phyloP scores from a whole-genome alignment of 768 basidiomycete species.

The Agrocybe chaxingu region DNA sequence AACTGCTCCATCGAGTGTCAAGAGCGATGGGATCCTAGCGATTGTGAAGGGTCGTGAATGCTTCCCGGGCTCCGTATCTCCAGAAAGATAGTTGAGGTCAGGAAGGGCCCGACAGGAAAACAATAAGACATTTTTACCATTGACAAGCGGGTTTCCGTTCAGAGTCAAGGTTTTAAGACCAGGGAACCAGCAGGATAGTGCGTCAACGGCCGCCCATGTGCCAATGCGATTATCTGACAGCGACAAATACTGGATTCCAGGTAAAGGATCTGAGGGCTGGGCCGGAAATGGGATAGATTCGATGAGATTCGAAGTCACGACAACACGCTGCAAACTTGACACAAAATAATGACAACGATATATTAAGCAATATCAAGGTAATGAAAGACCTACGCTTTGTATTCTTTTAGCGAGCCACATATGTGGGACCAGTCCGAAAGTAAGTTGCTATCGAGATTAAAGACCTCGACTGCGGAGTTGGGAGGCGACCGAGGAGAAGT shows the following conservation, averaged over 20 bases:
- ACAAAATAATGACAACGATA: conserved; percentile 16
- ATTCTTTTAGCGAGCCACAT: conserved; percentile 38
- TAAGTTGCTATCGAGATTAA: conserved; percentile 74
- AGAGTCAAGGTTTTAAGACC: conserved; percentile 57
- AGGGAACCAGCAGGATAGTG: conserved; percentile 68
- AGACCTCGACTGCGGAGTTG: conserved; percentile 34
- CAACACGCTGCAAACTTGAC: conserved; percentile 59
- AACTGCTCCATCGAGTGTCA: conserved; percentile 57
- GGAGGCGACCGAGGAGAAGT: conserved; percentile 8
- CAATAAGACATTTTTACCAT: conserved; percentile 35
- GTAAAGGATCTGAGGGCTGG: conserved; percentile 21
- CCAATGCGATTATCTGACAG: conserved; percentile 59
- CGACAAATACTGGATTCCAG: conserved; percentile 52
- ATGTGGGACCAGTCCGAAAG: conserved; percentile 55
- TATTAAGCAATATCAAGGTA: conserved; percentile 9
- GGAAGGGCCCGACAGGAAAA: neutral
- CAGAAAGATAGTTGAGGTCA: conserved; percentile 4
- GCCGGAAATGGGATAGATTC: conserved; percentile 42
- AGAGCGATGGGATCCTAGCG: conserved; percentile 64
- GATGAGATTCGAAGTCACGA: conserved; percentile 65
- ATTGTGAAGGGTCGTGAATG: conserved; percentile 59
- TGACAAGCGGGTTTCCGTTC: conserved; percentile 60
- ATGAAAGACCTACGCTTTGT: conserved; percentile 40
- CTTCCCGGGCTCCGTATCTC: conserved; percentile 34
- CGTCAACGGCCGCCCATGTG: conserved; percentile 64